Conservation (phyloP, 2,329 filamentous ascomycete species). For the Botrytis byssoidea region DNA sequence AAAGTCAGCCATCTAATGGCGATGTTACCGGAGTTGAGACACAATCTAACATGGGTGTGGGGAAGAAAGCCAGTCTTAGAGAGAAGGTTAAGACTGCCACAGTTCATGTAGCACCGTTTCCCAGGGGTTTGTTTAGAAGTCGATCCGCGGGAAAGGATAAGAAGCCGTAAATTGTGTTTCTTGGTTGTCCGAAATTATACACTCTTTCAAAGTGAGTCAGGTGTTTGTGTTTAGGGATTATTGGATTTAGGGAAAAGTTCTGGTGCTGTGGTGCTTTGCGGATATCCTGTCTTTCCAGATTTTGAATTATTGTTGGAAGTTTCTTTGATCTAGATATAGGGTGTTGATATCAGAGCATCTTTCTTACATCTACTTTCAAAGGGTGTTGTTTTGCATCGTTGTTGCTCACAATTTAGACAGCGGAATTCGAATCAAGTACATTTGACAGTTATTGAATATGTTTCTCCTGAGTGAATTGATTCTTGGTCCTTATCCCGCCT, state of each 20-base stretch:
- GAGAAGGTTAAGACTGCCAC: conserved; percentile 18
- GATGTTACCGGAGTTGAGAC: background rate
- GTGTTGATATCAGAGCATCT: background rate
- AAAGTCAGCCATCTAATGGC: conserved; percentile 3
- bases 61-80: conserved; percentile 12
- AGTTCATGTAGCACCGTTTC: conserved; percentile 19
- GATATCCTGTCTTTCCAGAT: conserved; percentile 13
- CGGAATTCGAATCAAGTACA: background rate
- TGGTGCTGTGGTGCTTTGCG: background rate
- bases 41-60: background rate
- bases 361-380: background rate
- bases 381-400: background rate
- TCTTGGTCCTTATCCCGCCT: background rate
- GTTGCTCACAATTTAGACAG: background rate
- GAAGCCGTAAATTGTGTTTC: background rate
- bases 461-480: background rate
- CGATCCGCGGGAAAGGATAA: conserved; percentile 18
- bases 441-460: background rate
- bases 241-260: background rate
- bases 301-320: background rate
- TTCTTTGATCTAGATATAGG: background rate
- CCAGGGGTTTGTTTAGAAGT: conserved; percentile 19
- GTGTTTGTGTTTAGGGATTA: background rate
- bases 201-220: background rate
- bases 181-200: background rate